phyloP scores from a whole-genome alignment of 176 grass and related monocot species.

The Zoysia japonica region DNA sequence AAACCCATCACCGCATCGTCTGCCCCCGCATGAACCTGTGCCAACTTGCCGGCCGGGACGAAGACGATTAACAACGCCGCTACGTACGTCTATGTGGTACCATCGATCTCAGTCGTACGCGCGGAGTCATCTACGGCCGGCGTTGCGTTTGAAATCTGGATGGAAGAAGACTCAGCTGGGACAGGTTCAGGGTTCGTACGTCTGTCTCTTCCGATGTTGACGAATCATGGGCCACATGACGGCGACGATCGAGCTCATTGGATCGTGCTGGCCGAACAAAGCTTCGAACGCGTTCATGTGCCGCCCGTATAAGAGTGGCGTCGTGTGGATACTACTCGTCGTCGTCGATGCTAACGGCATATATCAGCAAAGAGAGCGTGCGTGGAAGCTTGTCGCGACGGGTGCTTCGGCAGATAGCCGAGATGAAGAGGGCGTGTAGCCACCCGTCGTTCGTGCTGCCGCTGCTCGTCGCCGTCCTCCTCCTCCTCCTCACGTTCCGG shows the following conservation, averaged over 20 bases:
- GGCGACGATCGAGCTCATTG: constrained; percentile 5
- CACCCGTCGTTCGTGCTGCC: constrained; percentile 1
- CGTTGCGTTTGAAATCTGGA: background rate
- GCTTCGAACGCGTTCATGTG: background rate
- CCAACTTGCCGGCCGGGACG: constrained; percentile 22
- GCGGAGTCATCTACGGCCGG: background rate
- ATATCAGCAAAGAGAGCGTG: background rate
- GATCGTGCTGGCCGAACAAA: constrained; percentile 7
- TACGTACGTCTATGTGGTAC: background rate
- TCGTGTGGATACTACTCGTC: background rate
- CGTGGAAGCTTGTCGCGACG: constrained; percentile 1
- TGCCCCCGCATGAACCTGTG: constrained; percentile 33
- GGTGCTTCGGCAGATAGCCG: constrained; percentile 20
- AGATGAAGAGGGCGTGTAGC: constrained; percentile 50
- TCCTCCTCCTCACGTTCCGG: constrained; percentile 46
- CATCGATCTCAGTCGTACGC: background rate
- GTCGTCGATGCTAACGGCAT: background rate
- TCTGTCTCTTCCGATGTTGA: constrained; percentile 9
- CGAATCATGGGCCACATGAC: constrained; percentile 17
- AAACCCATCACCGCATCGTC: constrained; percentile 5
- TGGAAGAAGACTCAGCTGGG: background rate
- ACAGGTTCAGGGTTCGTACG: background rate
- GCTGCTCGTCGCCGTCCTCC: constrained; percentile 33
- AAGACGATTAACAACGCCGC: background rate
- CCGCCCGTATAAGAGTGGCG: constrained; percentile 24